Evolutionary conservation across 2,329 filamentous ascomycete species (phyloP).

Genomic region (Aphanocladium album): DNA sequence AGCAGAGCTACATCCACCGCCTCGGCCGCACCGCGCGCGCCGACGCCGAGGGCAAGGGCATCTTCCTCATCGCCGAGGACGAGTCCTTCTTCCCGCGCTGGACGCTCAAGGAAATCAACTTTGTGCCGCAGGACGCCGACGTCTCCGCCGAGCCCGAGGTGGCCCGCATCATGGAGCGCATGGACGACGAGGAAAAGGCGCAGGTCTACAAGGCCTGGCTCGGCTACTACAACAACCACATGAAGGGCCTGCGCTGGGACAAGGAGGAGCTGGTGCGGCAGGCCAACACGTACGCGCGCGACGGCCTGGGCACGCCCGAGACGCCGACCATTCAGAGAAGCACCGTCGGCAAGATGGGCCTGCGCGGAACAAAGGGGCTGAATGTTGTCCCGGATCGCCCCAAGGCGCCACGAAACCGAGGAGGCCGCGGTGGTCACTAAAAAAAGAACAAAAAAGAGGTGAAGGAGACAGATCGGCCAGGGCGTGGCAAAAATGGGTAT

Average conservation of each 20-base stretch:
- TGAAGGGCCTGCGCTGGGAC: slow-evolving; percentile 40
- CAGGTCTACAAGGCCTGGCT: slow-evolving; percentile 55
- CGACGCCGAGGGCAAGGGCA: slow-evolving; percentile 58
- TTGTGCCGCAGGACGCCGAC: slow-evolving; percentile 42
- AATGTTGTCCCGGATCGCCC: slow-evolving; percentile 40
- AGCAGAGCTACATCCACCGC: slow-evolving; percentile 63
- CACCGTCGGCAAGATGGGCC: slow-evolving; percentile 52
- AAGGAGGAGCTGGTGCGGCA: slow-evolving; percentile 42
- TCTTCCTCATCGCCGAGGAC: slow-evolving; percentile 49
- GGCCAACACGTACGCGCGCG: slow-evolving; percentile 45
- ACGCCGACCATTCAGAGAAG: slow-evolving; percentile 43
- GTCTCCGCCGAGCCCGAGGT: slow-evolving; percentile 39
- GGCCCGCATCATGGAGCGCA: slow-evolving; percentile 29
- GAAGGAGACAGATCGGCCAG: no score
- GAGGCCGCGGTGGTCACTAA: slow-evolving; percentile 19
- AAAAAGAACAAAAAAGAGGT: not conserved
- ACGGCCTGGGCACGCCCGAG: slow-evolving; percentile 42
- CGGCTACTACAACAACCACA: slow-evolving; percentile 49
- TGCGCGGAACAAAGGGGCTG: slow-evolving; percentile 47
- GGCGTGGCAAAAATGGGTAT: not conserved
- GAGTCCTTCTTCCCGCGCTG: slow-evolving; percentile 48
- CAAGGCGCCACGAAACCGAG: slow-evolving; percentile 18
- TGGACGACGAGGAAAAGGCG: slow-evolving; percentile 40
- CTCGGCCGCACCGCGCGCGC: slow-evolving; percentile 62
- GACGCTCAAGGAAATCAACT: slow-evolving; percentile 49